phyloP scores from a whole-genome alignment of 129 eudicot genomes.

The Pulicaria dysenterica region DNA sequence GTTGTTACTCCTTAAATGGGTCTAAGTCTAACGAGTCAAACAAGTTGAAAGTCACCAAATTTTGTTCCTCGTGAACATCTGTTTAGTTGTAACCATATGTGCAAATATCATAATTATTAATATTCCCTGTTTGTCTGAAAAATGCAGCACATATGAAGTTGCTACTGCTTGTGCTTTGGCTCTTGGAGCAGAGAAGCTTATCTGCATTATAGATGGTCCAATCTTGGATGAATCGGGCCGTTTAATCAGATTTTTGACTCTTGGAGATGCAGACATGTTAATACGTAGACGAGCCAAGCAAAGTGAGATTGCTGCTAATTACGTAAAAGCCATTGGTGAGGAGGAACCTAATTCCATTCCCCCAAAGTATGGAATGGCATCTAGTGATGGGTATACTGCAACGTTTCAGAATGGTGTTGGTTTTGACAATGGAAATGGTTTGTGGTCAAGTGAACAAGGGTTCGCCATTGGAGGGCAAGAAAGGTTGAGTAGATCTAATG shows the following conservation, averaged over 20 bases:
- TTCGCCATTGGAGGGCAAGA: constrained; percentile 97
- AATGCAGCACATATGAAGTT: constrained; percentile 89
- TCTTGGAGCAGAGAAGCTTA: constrained; percentile 94
- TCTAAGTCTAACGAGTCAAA: neutral
- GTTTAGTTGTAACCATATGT: constrained; percentile 9
- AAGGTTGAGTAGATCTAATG: constrained; percentile 72
- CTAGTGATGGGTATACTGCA: constrained; percentile 42
- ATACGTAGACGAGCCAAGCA: constrained; percentile 83
- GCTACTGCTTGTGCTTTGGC: constrained; percentile 99
- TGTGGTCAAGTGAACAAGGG: constrained; percentile 93
- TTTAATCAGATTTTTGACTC: constrained; percentile 79
- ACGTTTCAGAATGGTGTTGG: constrained; percentile 93
- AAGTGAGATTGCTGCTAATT: constrained; percentile 93
- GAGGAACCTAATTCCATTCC: constrained; percentile 51
- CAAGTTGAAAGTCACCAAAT: neutral
- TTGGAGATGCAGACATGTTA: constrained; percentile 85
- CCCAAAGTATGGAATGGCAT: constrained; percentile 46
- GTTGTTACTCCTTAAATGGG: neutral
- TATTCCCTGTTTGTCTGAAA: constrained; percentile 9
- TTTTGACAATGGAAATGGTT: constrained; percentile 82
- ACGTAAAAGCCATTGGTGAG: constrained; percentile 78
- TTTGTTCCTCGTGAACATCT: neutral
- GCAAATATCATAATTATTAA: neutral
- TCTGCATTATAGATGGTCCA: constrained; percentile 91
- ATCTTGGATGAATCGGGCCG: constrained; percentile 83